A percentile compares a stretch with the other conserved stretches of the same genome.
Conservation (phyloP, 768 basidiomycete species). For the Phanerochaete carnosa region DNA sequence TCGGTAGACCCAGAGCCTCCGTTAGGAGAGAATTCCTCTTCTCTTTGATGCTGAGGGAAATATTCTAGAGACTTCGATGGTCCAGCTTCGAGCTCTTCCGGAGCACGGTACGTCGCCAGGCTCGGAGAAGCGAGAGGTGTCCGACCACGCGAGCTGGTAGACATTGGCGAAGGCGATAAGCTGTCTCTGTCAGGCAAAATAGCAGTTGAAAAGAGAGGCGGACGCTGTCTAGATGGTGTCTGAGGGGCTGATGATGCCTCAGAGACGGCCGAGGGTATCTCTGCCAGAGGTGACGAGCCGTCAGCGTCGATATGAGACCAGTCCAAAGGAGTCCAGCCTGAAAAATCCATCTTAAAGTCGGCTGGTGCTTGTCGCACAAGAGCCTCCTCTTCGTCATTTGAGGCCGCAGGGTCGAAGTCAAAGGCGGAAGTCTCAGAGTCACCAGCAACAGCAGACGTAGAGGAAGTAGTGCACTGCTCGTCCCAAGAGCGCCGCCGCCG, state of each 20-base stretch:
- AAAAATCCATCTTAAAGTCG: slow-evolving; percentile 6
- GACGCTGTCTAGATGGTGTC: slow-evolving; percentile 3
- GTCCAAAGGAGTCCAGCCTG: slow-evolving; percentile 5
- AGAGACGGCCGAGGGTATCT: background rate
- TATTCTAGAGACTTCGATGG: slow-evolving; percentile 11
- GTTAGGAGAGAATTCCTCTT: background rate
- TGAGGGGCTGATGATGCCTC: background rate
- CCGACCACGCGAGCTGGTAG: slow-evolving; percentile 9
- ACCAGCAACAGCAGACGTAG: background rate
- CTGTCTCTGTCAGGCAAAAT: slow-evolving; percentile 15
- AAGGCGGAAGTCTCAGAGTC: background rate
- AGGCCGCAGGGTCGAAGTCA: background rate
- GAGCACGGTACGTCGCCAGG: slow-evolving; percentile 35
- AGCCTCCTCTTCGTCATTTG: background rate
- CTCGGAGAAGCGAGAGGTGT: slow-evolving; percentile 33
- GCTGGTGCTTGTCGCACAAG: background rate
- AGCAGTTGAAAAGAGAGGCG: slow-evolving; percentile 21
- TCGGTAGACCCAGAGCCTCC: background rate
- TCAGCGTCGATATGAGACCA: background rate
- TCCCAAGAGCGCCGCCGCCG: slow-evolving; percentile 7
- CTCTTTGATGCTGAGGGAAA: slow-evolving; percentile 2
- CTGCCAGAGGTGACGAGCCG: background rate
- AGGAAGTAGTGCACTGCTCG: background rate
- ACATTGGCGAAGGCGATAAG: slow-evolving; percentile 4
- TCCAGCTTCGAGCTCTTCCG: slow-evolving; percentile 33